Percentiles rank a stretch among this genome's conserved stretches.
These are phyloP conservation scores for Melanogaster broomeanus DNA, from an alignment of 768 basidiomycete genomes.

Conservation along the genomic window DNA sequence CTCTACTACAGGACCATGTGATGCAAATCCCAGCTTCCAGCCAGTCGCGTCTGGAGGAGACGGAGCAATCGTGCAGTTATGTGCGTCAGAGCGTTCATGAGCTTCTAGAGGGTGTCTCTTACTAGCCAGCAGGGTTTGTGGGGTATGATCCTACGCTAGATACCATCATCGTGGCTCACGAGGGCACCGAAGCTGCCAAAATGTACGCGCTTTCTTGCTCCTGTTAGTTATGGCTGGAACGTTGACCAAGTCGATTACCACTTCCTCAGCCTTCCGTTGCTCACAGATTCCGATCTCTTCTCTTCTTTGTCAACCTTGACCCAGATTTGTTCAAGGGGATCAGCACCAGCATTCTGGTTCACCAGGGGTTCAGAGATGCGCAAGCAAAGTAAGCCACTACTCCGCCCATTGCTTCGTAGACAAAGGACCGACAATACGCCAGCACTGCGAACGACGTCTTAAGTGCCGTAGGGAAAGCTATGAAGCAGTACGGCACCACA, in stretches of 20 bases:
- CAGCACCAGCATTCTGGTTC: slow-evolving; percentile 39
- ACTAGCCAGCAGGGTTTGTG: slow-evolving; percentile 22
- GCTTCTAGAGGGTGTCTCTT: not conserved
- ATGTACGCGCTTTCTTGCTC: slow-evolving; percentile 23
- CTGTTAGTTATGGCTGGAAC: not conserved
- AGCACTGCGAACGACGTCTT: slow-evolving; percentile 44
- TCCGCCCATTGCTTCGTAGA: not conserved
- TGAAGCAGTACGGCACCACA: slow-evolving; percentile 34
- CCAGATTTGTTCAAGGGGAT: slow-evolving; percentile 46
- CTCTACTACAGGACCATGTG: slow-evolving; percentile 40
- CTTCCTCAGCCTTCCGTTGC: slow-evolving; percentile 34
- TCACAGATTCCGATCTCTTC: slow-evolving; percentile 43
- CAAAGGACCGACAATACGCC: not conserved
- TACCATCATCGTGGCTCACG: slow-evolving; percentile 44
- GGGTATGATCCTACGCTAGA: slow-evolving; percentile 34
- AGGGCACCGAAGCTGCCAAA: slow-evolving; percentile 41
- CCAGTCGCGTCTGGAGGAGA: slow-evolving; percentile 49
- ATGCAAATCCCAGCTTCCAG: slow-evolving; percentile 43
- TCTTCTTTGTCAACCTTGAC: slow-evolving; percentile 34
- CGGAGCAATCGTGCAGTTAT: slow-evolving; percentile 40
- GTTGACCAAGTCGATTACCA: not conserved
- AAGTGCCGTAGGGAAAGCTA: slow-evolving; percentile 39
- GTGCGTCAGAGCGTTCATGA: slow-evolving; percentile 28
- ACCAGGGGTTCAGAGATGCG: slow-evolving; percentile 44
- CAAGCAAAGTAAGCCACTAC: slow-evolving; percentile 39